Conservation (phyloP, 179 eudicot genomes). For the Silene noctiflora region DNA sequence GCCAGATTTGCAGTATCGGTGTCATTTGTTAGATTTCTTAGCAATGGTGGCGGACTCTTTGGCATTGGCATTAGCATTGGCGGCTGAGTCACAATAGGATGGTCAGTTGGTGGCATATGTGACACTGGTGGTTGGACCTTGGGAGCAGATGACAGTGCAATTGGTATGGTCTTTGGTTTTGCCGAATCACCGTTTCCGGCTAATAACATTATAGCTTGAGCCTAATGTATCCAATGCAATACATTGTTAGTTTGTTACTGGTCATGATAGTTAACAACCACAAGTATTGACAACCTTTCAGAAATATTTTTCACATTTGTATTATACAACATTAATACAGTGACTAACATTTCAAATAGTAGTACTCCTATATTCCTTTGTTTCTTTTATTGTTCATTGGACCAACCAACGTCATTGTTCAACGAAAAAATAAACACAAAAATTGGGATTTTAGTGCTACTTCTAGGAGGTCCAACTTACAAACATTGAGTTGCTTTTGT, state of each 20-base stretch:
- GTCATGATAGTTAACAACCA: no score
- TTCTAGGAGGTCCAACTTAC: no score
- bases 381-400: no score
- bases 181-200: constrained; percentile 60
- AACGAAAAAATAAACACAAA: no score
- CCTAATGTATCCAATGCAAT: constrained; percentile 32
- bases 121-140: constrained; percentile 25
- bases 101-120: constrained; percentile 27
- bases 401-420: no score
- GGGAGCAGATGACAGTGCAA: constrained; percentile 11
- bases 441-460: no score
- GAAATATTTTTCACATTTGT: no score
- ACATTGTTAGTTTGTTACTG: constrained; percentile 1
- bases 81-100: constrained; percentile 23
- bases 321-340: no score
- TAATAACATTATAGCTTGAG: constrained; percentile 79
- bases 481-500: no score
- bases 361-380: no score
- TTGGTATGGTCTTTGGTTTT: constrained; percentile 20
- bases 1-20: constrained; percentile 14
- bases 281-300: no score
- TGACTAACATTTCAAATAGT: no score
- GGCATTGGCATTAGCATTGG: background rate
- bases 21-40: background rate
- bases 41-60: constrained; percentile 2